phyloP scores from a whole-genome alignment of 176 grass and related monocot genomes.

The Musa acuminata region DNA sequence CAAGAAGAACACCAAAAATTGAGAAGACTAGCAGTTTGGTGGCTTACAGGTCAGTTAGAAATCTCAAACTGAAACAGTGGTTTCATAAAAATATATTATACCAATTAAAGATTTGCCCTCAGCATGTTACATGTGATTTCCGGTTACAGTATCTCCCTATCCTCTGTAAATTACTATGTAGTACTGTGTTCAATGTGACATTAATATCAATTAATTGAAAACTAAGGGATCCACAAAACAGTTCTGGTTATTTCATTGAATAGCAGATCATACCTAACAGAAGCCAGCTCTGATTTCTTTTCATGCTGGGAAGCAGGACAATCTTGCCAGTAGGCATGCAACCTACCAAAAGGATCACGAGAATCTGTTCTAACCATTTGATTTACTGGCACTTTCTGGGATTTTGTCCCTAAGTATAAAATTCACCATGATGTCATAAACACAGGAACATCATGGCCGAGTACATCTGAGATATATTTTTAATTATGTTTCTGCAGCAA shows the following conservation, averaged over 20 bases:
- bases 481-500: not conserved
- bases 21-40: not conserved
- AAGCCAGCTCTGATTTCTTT: conserved; percentile 68
- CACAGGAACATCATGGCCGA: not conserved
- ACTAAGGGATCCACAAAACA: not conserved
- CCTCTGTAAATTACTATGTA: too few relatives aligned
- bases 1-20: not conserved
- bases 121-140: not conserved
- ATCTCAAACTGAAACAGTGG: not conserved
- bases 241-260: not conserved
- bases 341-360: conserved; percentile 61
- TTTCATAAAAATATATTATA: not conserved
- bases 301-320: conserved; percentile 52
- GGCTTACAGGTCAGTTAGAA: not conserved
- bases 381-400: conserved; percentile 60
- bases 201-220: not conserved
- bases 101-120: not conserved
- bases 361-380: conserved; percentile 93
- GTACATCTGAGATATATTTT: not conserved
- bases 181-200: not conserved
- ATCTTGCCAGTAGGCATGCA: conserved; percentile 67
- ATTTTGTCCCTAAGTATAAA: conserved; percentile 44
- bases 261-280: conserved; percentile 50
- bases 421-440: conserved; percentile 1
- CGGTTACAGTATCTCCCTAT: too few relatives aligned